Evolutionary conservation across 1,284 basidiomycete species (phyloP).

Genomic region (Pisolithus thermaeus): DNA sequence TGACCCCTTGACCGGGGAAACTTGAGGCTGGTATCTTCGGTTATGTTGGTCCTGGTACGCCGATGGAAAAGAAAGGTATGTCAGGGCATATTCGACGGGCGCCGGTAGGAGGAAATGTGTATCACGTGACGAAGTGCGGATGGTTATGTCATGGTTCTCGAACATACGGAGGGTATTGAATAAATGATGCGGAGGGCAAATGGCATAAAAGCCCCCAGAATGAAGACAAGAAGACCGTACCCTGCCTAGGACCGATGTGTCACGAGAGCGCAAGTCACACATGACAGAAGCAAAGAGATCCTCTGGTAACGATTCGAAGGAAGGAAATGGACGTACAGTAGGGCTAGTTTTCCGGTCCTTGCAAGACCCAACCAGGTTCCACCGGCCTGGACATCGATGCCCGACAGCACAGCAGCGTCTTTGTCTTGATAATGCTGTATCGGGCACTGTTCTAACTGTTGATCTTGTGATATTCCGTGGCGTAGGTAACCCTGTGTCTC

Average conservation of each 20-base stretch:
- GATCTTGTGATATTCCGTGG: not conserved
- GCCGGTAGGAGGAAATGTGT: too few species aligned
- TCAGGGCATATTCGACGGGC: too few species aligned
- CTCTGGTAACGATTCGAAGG: not conserved
- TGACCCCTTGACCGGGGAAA: conserved; percentile 57
- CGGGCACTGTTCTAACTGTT: not conserved
- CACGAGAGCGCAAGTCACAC: not conserved
- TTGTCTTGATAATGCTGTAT: not conserved
- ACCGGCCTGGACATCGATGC: conserved; percentile 63
- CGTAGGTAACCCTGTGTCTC: conserved; percentile 14
- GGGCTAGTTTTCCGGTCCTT: conserved; percentile 55
- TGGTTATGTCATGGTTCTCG: conserved; percentile 1
- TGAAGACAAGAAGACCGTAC: too few species aligned
- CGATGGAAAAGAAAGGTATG: too few species aligned
- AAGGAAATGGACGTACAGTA: conserved; percentile 52
- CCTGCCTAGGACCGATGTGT: not conserved
- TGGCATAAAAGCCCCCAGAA: too few species aligned
- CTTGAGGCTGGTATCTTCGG: conserved; percentile 43
- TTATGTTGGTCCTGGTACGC: conserved; percentile 67
- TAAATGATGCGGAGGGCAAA: too few species aligned
- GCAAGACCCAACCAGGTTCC: conserved; percentile 76
- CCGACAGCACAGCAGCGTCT: conserved; percentile 52
- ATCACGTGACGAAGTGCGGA: not conserved
- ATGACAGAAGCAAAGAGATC: not conserved
- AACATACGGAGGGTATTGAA: not conserved